These are phyloP conservation scores for Curvularia eragrostidis DNA, from an alignment of 2,329 filamentous ascomycete genomes.

Conservation along the genomic window DNA sequence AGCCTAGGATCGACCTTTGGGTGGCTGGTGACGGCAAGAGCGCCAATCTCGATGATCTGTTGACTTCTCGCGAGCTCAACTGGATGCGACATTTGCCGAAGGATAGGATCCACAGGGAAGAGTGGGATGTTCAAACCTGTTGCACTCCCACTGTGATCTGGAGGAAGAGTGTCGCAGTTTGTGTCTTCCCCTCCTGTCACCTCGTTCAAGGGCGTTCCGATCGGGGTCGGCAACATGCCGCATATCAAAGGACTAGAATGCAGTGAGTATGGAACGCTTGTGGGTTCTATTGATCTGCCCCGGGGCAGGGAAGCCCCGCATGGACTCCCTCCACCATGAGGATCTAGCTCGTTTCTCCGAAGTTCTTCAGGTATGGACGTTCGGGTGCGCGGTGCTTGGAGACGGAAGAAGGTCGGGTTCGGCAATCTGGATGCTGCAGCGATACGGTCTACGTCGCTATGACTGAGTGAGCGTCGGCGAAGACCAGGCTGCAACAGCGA, in stretches of 20 bases:
- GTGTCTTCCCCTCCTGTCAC: conserved; percentile 3
- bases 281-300: conserved; percentile 8
- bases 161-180: background rate
- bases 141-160: background rate
- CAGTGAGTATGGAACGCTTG: conserved; percentile 16
- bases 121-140: background rate
- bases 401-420: conserved; percentile 35
- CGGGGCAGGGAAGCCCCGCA: conserved; percentile 14
- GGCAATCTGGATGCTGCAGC: conserved; percentile 7
- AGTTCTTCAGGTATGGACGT: conserved; percentile 13
- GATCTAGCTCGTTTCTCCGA: conserved; percentile 5
- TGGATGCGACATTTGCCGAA: conserved; percentile 33
- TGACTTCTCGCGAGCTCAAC: conserved; percentile 28
- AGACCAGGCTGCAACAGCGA: conserved; percentile 15
- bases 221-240: conserved; percentile 18
- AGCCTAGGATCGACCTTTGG: conserved; percentile 10
- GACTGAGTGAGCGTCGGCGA: conserved; percentile 42
- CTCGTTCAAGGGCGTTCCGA: conserved; percentile 24
- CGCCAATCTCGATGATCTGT: conserved; percentile 42
- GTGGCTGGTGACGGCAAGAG: conserved; percentile 31
- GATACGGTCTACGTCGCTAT: conserved; percentile 27
- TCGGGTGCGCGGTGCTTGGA: conserved; percentile 24
- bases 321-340: conserved; percentile 10
- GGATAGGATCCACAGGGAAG: background rate
- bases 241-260: conserved; percentile 5